phyloP scores from a whole-genome alignment of 106 monocot species.

The Dioscorea zingiberensis region DNA sequence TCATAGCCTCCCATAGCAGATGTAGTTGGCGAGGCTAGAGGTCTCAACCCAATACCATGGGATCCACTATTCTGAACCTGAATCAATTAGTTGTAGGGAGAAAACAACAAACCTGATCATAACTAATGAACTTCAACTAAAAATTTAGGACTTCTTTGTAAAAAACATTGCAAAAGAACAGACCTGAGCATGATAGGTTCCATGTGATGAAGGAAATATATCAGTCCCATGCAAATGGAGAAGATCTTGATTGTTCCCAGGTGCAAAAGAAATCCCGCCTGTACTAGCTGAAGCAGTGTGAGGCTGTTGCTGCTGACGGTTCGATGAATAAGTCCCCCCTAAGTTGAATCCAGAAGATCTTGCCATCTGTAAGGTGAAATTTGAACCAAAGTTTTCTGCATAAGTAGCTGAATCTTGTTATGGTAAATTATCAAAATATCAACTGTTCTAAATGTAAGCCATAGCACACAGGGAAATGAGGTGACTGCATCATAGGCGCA shows the following conservation, averaged over 20 bases:
- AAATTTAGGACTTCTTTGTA: too few relatives aligned
- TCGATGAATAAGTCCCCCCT: slow-evolving; percentile 55
- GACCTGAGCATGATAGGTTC: slow-evolving; percentile 56
- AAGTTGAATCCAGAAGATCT: slow-evolving; percentile 62
- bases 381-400: slow-evolving; percentile 8
- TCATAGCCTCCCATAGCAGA: slow-evolving; percentile 66
- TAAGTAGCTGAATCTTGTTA: slow-evolving; percentile 33
- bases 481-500: slow-evolving; percentile 80
- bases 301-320: slow-evolving; percentile 76
- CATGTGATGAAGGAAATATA: slow-evolving; percentile 56
- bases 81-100: slow-evolving; percentile 1
- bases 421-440: background rate
- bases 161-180: background rate
- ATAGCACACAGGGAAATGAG: slow-evolving; percentile 57
- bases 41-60: slow-evolving; percentile 71
- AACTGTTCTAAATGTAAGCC: slow-evolving; percentile 3
- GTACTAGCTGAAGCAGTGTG: slow-evolving; percentile 32
- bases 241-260: slow-evolving; percentile 48
- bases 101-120: slow-evolving; percentile 4
- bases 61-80: slow-evolving; percentile 54
- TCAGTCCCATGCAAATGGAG: slow-evolving; percentile 59
- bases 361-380: slow-evolving; percentile 38
- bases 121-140: slow-evolving; percentile 31
- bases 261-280: slow-evolving; percentile 26
- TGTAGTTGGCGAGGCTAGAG: slow-evolving; percentile 43